Base-by-base conservation (phyloP, 345 rosid species). In the Syzygium aqueum region DNA sequence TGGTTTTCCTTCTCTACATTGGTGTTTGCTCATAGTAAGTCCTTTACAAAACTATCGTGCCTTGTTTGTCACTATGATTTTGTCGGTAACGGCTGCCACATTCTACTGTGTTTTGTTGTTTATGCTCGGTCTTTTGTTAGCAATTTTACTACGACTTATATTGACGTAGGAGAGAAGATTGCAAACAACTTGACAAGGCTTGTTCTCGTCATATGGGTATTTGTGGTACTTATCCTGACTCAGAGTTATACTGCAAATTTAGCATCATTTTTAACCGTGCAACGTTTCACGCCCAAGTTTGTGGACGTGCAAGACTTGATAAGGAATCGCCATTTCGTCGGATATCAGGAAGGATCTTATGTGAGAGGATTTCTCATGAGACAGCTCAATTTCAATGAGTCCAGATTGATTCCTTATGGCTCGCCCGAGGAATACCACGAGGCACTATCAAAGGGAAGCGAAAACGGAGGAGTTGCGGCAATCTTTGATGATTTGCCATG, bases 161-260 rank as follows among this genome's bases (percentile, higher is more conserved):
- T 33, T 15, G 46, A 30, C 88, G 16, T 90, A 95, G 98, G 93
- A 88, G 97, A 96, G 90, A 94, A 90, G 87, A 90, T 96, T 77
- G 86, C 90, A 4, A 93, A 93, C 91, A 95, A 94, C 77, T 80
- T 91, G 57, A 90, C 93, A 0, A 89, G 97, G 84, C 2, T 90
- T 10, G 90, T 96, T 87, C 88, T 93, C 51, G 52, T 93, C 77
- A 85, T 94, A 50, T 96, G 98, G 95, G 94, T 90, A n/a, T 95
- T 96, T 28, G 89, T 93, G 11, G 96, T 96, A 4, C 92, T 95
- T 7, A 91, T 95, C 46, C 87, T 96, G 19, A 94, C 92, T 2
- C 96, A 94, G 77, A 94, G 96, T 30, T 96, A 95, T 89, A 92
- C 99, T 1, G 99, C 98, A 15, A 95, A 94, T 84, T 93, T 95